Base-by-base conservation (phyloP, 2,329 filamentous ascomycete genomes). In the Trichophaea hybrida region DNA sequence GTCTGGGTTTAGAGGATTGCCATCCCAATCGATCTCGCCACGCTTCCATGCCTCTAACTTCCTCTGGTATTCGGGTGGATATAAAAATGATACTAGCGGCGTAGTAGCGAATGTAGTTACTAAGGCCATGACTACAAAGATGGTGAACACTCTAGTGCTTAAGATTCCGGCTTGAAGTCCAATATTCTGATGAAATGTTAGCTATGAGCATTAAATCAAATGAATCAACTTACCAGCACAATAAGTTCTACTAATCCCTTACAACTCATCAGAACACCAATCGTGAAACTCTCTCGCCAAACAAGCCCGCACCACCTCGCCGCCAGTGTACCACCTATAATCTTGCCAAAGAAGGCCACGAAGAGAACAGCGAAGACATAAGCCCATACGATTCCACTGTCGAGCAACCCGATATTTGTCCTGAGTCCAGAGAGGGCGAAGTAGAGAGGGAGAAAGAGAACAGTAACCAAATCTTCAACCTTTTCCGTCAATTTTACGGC, bases 171-270 rank as follows among this genome's bases (percentile, higher is more conserved):
- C 88, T 74, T 91, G 83, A 1, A 90, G 77, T 49, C 89, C 88
- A 67, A 97, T 88, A 68, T 86, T 86, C 78, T 82, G 50, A 65
- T 8, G 43, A 50, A 66, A 58, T 58, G 44, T 67, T 12, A 64
- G 51, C 32, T 34, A 13, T 54, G 51, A 34, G 33, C 24, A 50
- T 13, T 12, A 17, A 50, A 50, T 50, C 17, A 55, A 55, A 13
- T 31, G 32, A 57, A 24, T 24, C 24, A 57, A 53, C 82, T 73
- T 76, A 90, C 87, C 72, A 94, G 72, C n/a, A 96, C 90, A 71
- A 97, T 96, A 56, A 97, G 75, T 71, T 96, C 90, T 0, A 96
- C 90, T 7, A 97, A 77, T 68, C 91, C 91, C 72, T 97, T 97
- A 73, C 91, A 97, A 73, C 88, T 94, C 91, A 97, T 97, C 68